Percentiles rank a stretch among this genome's conserved stretches.
phyloP scores from a whole-genome alignment of 306 rosid species.

The Fagus sylvatica region DNA sequence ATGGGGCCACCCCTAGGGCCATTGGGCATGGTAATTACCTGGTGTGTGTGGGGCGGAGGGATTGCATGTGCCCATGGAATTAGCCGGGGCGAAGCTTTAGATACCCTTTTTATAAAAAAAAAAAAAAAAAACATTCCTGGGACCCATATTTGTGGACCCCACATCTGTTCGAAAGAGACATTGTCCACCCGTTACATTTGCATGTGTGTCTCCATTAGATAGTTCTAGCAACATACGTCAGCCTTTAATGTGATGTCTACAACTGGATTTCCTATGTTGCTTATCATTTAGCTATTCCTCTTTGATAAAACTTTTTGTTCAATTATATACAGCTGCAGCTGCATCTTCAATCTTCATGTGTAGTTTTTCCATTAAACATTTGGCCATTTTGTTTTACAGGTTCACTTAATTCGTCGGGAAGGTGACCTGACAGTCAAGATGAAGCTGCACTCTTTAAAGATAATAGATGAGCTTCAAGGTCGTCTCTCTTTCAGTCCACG shows the following conservation, averaged over 20 bases:
- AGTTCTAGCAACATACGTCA: not conserved
- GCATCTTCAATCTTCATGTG: not conserved
- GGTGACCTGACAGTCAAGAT: slow-evolving; percentile 69
- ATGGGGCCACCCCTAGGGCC: no score
- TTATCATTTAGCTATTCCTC: not conserved
- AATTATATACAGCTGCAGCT: not conserved
- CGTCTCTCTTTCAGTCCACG: slow-evolving; percentile 53
- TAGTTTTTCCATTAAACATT: slow-evolving; percentile 1
- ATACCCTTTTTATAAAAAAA: no score
- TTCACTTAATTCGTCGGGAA: slow-evolving; percentile 60
- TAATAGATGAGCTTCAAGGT: slow-evolving; percentile 93
- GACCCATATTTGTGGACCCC: no score
- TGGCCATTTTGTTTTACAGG: slow-evolving; percentile 45
- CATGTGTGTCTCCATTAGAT: not conserved
- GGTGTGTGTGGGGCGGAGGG: no score
- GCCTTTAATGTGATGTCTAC: not conserved
- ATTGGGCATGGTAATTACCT: no score
- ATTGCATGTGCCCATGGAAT: no score
- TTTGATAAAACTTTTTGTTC: not conserved
- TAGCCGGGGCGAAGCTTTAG: no score
- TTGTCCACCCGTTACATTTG: not conserved
- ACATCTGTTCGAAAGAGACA: no score
- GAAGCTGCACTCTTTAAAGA: slow-evolving; percentile 83
- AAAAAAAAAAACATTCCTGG: no score
- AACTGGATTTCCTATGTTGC: not conserved